These are phyloP conservation scores for Lichina pygmaea DNA, from an alignment of 495 filamentous ascomycete genomes.

Conservation along the genomic window DNA sequence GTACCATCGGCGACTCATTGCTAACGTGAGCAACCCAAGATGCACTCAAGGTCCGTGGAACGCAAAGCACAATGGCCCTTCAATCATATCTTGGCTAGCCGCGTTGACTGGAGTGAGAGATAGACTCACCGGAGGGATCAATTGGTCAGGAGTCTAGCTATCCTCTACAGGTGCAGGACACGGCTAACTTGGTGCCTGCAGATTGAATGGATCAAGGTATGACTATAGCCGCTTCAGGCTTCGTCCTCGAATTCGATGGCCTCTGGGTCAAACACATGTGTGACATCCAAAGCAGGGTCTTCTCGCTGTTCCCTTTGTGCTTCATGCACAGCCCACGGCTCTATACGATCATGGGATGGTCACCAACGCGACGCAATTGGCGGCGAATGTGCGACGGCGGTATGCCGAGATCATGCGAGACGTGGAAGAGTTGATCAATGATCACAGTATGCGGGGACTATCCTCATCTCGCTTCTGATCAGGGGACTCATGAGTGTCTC, in stretches of 20 bases:
- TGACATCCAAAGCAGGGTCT: constrained; percentile 26
- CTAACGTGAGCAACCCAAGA: constrained; percentile 20
- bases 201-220: constrained; percentile 47
- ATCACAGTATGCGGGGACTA: constrained; percentile 42
- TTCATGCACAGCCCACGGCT: constrained; percentile 82
- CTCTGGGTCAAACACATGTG: background rate
- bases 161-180: background rate
- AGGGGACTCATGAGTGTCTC: background rate
- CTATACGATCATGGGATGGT: constrained; percentile 36
- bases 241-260: background rate
- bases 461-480: constrained; percentile 2
- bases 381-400: constrained; percentile 41
- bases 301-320: constrained; percentile 84
- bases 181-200: constrained; percentile 4
- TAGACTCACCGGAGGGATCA: constrained; percentile 67
- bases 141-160: constrained; percentile 24
- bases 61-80: background rate
- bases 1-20: background rate
- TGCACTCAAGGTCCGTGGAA: constrained; percentile 38
- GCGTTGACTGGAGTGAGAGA: background rate
- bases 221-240: background rate
- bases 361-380: constrained; percentile 27
- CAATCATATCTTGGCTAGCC: background rate
- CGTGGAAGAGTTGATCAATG: constrained; percentile 70
- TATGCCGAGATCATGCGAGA: constrained; percentile 92